Percentiles rank a stretch among this genome's conserved stretches.
These are phyloP conservation scores for Schizosaccharomyces lindneri DNA, from an alignment of 805 yeast genomes.

Conservation along the genomic window DNA sequence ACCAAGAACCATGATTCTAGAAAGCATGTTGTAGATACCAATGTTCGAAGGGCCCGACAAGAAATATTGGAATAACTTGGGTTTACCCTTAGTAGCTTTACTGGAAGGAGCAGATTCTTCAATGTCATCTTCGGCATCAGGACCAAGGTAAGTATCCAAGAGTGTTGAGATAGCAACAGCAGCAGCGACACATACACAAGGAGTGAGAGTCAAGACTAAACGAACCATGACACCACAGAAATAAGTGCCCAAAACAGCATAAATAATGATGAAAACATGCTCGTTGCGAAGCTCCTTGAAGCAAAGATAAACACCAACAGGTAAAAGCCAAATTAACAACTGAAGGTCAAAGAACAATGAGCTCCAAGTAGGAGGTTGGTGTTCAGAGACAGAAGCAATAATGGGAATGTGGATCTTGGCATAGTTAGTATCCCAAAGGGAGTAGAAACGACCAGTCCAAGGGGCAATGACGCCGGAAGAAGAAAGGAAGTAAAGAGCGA, in stretches of 20 bases:
- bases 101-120: background rate
- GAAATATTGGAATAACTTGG: background rate
- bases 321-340: constrained; percentile 90
- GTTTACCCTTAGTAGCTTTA: background rate
- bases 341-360: constrained; percentile 86
- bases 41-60: background rate
- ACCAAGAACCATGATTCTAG: constrained; percentile 37
- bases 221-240: constrained; percentile 99
- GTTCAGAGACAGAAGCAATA: constrained; percentile 95
- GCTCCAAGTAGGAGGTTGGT: constrained; percentile 99
- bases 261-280: constrained; percentile 77
- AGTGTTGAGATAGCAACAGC: constrained; percentile 71
- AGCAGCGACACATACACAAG: constrained; percentile 79
- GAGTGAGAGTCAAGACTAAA: constrained; percentile 87
- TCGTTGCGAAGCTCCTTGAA: constrained; percentile 78
- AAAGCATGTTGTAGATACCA: constrained; percentile 12
- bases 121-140: background rate
- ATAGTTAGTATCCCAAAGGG: constrained; percentile 91
- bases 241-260: constrained; percentile 80
- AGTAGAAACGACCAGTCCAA: constrained; percentile 97
- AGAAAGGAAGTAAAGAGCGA: constrained; percentile 43
- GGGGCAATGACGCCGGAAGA: constrained; percentile 89
- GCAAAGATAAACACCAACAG: constrained; percentile 80
- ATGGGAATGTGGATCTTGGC: constrained; percentile 97
- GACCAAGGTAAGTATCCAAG: constrained; percentile 37